A percentile compares a stretch with the other conserved stretches of the same genome.
These are phyloP conservation scores for Gossypium anomalum DNA, from an alignment of 345 rosid genomes.

Conservation along the genomic window DNA sequence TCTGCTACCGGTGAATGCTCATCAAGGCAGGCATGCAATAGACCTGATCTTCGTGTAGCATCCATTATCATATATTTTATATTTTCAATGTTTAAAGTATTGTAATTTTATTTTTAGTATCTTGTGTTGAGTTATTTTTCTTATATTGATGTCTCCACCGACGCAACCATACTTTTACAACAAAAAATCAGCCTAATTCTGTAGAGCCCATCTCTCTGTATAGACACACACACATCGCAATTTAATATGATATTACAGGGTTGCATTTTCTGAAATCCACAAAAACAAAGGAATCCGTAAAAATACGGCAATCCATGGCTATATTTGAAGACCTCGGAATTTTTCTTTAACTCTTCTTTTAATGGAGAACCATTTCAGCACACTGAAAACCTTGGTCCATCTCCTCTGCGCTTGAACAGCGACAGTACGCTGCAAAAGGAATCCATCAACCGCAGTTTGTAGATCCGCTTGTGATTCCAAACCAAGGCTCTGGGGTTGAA, in stretches of 20 bases:
- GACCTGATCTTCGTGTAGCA: too few relatives aligned
- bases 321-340: slow-evolving; percentile 26
- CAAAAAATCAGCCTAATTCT: slow-evolving; percentile 12
- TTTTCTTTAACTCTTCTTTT: slow-evolving; percentile 48
- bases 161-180: slow-evolving; percentile 1
- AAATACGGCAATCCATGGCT: slow-evolving; percentile 9
- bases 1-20: too few relatives aligned
- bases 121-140: too few relatives aligned
- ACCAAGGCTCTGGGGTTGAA: slow-evolving; percentile 35
- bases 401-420: slow-evolving; percentile 65
- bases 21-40: too few relatives aligned
- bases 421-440: slow-evolving; percentile 41
- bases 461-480: slow-evolving; percentile 57
- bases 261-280: slow-evolving; percentile 8
- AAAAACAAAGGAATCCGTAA: not conserved
- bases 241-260: not conserved
- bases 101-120: too few relatives aligned
- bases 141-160: too few relatives aligned
- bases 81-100: too few relatives aligned
- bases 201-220: slow-evolving; percentile 17
- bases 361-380: slow-evolving; percentile 73
- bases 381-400: slow-evolving; percentile 82
- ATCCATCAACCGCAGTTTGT: slow-evolving; percentile 54
- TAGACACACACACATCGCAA: not conserved
- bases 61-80: too few relatives aligned